Conservation (phyloP, 805 yeast genomes). For the Wickerhamomyces queroliae region DNA sequence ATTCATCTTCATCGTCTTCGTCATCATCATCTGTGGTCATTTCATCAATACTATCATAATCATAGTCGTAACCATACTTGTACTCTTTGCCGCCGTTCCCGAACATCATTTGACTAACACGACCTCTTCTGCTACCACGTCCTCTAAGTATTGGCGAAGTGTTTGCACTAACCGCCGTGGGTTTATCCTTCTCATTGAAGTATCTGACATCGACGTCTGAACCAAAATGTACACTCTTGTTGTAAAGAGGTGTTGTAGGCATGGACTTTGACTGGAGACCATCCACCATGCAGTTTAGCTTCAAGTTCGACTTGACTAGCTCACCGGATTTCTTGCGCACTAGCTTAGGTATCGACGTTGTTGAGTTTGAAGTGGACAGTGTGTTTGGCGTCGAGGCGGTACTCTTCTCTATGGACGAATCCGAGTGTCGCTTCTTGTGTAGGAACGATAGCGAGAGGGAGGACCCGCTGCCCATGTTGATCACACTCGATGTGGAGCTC, state of each 20-base stretch:
- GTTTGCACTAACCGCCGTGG: constrained; percentile 67
- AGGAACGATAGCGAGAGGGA: constrained; percentile 18
- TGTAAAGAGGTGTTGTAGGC: constrained; percentile 52
- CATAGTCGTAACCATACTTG: constrained; percentile 24
- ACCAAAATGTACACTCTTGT: constrained; percentile 80
- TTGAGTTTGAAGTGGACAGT: constrained; percentile 2
- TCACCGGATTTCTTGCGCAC: constrained; percentile 89
- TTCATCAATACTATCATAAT: constrained; percentile 10
- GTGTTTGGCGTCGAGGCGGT: not conserved
- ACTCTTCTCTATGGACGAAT: constrained; percentile 4
- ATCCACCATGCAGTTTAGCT: constrained; percentile 32
- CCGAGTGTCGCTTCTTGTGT: constrained; percentile 15
- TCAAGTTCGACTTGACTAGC: constrained; percentile 68
- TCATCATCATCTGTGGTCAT: constrained; percentile 14
- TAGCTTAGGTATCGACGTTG: constrained; percentile 26
- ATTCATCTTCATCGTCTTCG: constrained; percentile 14
- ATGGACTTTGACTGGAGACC: constrained; percentile 32
- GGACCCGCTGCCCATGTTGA: not conserved
- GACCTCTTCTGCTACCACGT: constrained; percentile 13
- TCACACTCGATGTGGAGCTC: constrained; percentile 1
- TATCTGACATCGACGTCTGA: constrained; percentile 62
- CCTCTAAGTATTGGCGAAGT: constrained; percentile 47
- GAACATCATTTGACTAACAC: constrained; percentile 6
- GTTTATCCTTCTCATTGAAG: constrained; percentile 68
- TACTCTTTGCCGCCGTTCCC: no score